Evolutionary conservation across 208 protist genomes (phyloP), one percentile per base, ranked within the genome.

Genomic region (Herpetomonas samuelpessoai): DNA sequence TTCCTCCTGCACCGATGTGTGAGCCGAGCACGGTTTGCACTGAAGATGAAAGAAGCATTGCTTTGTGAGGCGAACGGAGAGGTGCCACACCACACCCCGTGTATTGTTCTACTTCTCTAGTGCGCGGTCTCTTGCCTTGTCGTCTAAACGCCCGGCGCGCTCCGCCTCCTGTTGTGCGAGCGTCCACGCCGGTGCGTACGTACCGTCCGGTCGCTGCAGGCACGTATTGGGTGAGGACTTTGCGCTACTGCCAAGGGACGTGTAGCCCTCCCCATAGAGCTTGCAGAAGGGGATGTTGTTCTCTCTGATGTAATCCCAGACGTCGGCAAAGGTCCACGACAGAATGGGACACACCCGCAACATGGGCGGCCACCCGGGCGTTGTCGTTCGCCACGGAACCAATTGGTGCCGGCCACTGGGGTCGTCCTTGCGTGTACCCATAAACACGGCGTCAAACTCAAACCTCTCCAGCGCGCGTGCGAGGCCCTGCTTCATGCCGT

Each of bases 221-320:
- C 51, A 46, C 3, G 55, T 41, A 60, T 97, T 96, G 18, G 73
- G 78, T 1, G 47, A 26, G 14, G 93, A 97, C 18, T 51, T 67
- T 9, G 51, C 47, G 7, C 48, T 41, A 24, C 39, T 50, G 0
- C 93, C 93, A 10, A 97, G 64, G 0, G 91, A 97, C 6, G 93
- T 94, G 72, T 94, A 97, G 29, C 93, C 93, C 26, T 57, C 14
- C 29, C 61, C 55, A 67, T 97, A 97, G 29, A 97, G 59, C n/a
- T n/a, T 38, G 57, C 93, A 97, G 44, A 78, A 92, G 0, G 93
- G 88, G n/a, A 97, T 54, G 14, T 76, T 31, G 22, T 84, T 54
- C 0, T 50, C 10, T 10, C 57, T 29, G 22, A 74, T 92, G 74
- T 89, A 96, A 7, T 70, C 55, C 92, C 93, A 97, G 9, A 97